These are phyloP conservation scores for Alnus rubra DNA, from an alignment of 306 rosid species.

Conservation along the genomic window DNA sequence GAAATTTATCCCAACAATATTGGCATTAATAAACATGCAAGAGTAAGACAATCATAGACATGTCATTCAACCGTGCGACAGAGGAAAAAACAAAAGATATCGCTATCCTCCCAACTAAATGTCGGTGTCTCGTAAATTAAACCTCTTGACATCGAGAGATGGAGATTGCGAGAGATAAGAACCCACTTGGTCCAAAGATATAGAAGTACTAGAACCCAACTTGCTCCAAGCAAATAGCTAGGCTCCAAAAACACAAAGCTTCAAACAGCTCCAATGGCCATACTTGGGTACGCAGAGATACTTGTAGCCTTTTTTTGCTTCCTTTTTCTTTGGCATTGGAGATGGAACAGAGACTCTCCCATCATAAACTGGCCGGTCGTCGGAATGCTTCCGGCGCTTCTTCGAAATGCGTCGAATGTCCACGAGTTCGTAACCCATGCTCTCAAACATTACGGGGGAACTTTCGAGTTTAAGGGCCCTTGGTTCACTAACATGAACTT, in stretches of 20 bases:
- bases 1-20: too few species aligned
- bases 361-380: neutral
- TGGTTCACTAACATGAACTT: constrained; percentile 24
- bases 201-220: too few species aligned
- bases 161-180: too few species aligned
- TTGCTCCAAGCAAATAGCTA: too few species aligned
- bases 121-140: too few species aligned
- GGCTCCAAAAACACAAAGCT: neutral
- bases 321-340: neutral
- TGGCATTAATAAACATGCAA: too few species aligned
- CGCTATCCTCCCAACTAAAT: too few species aligned
- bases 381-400: constrained; percentile 15
- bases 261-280: neutral
- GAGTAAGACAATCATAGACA: too few species aligned
- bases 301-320: neutral
- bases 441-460: constrained; percentile 5
- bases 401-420: neutral
- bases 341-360: neutral
- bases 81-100: too few species aligned
- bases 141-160: too few species aligned
- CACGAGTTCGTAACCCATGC: neutral
- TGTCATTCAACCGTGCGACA: too few species aligned
- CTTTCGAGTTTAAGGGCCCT: constrained; percentile 23
- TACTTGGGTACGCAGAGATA: neutral
- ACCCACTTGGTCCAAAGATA: too few species aligned